Conservation (phyloP, 2,329 filamentous ascomycete genomes). For the Paraphoma chrysanthemicola region DNA sequence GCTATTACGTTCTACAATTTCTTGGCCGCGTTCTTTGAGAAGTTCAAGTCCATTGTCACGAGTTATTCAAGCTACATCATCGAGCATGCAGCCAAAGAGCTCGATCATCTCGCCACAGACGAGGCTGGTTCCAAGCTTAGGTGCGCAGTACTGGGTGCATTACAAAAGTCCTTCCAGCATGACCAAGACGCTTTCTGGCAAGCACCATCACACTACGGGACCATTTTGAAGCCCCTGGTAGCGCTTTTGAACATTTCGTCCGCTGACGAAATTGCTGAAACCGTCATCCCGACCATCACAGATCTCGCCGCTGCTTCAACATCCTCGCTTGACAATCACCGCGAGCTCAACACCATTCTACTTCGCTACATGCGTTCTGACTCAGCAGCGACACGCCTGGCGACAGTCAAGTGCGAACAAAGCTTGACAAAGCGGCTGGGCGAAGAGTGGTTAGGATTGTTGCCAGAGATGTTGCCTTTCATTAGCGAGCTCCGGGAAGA, state of each 20-base stretch:
- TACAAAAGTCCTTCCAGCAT: conserved; percentile 80
- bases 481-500: conserved; percentile 97
- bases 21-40: conserved; percentile 78
- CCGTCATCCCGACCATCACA: conserved; percentile 75
- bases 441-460: conserved; percentile 89
- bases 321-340: conserved; percentile 87
- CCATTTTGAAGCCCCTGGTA: conserved; percentile 73
- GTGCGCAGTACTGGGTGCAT: conserved; percentile 71
- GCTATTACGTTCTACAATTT: conserved; percentile 83
- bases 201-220: conserved; percentile 82
- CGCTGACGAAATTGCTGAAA: conserved; percentile 50
- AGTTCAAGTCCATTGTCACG: conserved; percentile 92
- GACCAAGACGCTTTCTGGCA: conserved; percentile 98
- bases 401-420: conserved; percentile 82
- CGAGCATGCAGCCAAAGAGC: conserved; percentile 72
- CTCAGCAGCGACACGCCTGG: conserved; percentile 74
- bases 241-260: conserved; percentile 59
- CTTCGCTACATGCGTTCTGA: conserved; percentile 80
- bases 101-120: conserved; percentile 52
- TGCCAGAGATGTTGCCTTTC: conserved; percentile 95
- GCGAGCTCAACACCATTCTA: conserved; percentile 80
- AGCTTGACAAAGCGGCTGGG: conserved; percentile 79
- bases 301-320: conserved; percentile 80
- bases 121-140: conserved; percentile 67
- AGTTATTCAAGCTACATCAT: conserved; percentile 87